Conservation (phyloP, 768 basidiomycete genomes). For the Lactifluus echinatus region DNA sequence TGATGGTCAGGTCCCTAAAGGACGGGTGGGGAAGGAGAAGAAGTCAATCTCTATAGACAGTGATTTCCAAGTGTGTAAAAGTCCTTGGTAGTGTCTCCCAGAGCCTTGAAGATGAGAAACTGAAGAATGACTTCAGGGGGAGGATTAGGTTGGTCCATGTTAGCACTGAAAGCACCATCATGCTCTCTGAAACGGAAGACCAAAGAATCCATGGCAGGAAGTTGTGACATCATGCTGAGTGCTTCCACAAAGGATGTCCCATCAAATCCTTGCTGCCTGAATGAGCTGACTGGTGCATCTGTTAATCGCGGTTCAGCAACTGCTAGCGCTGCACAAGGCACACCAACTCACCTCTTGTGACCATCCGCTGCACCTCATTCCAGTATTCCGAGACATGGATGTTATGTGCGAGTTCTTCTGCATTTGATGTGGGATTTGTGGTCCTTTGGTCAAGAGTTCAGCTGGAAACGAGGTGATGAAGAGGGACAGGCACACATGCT, state of each 20-base stretch:
- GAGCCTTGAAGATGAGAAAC: slow-evolving; percentile 6
- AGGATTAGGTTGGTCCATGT: too few species aligned
- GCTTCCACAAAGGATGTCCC: not conserved
- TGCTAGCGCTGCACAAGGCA: too few species aligned
- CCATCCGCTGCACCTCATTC: too few species aligned
- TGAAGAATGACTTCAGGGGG: slow-evolving; percentile 6
- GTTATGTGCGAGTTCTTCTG: too few species aligned
- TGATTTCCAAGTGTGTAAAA: not conserved
- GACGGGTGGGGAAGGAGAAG: not conserved
- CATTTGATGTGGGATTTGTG: too few species aligned
- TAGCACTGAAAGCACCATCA: not conserved
- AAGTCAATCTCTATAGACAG: not conserved
- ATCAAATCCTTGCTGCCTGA: slow-evolving; percentile 4
- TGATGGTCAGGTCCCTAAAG: not conserved
- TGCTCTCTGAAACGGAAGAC: not conserved
- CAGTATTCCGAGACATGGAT: too few species aligned
- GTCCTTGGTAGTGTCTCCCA: not conserved
- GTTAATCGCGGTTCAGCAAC: too few species aligned
- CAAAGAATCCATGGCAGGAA: not conserved
- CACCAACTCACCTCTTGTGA: too few species aligned
- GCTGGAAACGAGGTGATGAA: too few species aligned
- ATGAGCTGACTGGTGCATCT: too few species aligned
- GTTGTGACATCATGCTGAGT: not conserved
- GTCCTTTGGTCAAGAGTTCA: too few species aligned
- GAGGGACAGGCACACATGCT: too few species aligned